phyloP scores from a whole-genome alignment of 768 basidiomycete species.

The Agrocybe praecox region DNA sequence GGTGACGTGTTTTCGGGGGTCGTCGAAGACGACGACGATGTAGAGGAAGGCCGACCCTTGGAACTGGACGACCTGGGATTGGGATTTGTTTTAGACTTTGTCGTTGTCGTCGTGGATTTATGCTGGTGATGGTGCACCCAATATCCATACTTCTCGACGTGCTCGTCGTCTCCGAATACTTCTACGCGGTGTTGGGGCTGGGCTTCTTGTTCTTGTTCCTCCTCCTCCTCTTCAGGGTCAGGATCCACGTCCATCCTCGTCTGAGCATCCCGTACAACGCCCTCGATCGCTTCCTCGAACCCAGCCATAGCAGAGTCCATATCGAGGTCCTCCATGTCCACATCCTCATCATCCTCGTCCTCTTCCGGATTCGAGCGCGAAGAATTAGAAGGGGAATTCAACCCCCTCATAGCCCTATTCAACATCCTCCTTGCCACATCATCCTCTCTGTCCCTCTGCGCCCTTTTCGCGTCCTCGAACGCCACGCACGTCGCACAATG shows the following conservation, averaged over 20 bases:
- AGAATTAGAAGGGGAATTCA: constrained; percentile 11
- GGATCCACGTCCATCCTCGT: constrained; percentile 8
- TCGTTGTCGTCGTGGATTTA: neutral
- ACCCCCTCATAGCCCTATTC: constrained; percentile 16
- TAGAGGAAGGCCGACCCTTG: neutral
- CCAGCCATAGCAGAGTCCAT: neutral
- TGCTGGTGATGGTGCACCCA: neutral
- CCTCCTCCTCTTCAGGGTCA: neutral
- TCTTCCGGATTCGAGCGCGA: too few relatives aligned
- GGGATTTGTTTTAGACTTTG: neutral
- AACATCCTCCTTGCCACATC: constrained; percentile 11
- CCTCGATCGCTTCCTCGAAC: neutral
- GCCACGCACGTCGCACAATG: constrained; percentile 1
- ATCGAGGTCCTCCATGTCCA: constrained; percentile 29
- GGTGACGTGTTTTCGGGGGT: neutral
- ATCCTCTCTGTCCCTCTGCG: constrained; percentile 12
- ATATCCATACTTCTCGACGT: constrained; percentile 16
- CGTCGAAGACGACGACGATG: neutral
- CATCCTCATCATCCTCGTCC: constrained; percentile 30
- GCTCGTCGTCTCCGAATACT: constrained; percentile 10
- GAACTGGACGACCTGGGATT: neutral
- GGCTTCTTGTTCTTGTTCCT: neutral
- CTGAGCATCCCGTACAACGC: neutral
- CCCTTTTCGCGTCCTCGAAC: neutral
- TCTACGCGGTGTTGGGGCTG: neutral